A percentile compares a stretch with the other conserved stretches of the same genome.
phyloP scores from a whole-genome alignment of 1,139 yeast species.

The Saccharomyces hybrid region DNA sequence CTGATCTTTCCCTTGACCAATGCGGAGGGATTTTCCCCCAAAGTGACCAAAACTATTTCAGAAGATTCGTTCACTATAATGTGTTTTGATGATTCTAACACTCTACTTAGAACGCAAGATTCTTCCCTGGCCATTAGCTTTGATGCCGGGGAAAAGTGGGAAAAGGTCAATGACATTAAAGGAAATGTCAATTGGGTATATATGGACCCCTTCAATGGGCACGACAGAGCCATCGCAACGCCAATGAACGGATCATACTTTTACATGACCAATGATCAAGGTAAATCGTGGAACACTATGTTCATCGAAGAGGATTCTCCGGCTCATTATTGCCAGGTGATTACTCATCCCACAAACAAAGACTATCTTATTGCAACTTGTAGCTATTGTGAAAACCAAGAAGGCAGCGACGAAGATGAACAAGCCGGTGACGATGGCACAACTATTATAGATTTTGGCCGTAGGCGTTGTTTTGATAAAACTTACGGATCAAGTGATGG shows the following conservation, averaged over 20 bases:
- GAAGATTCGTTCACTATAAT: constrained; percentile 6
- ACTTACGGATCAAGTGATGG: constrained; percentile 12
- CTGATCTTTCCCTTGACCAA: constrained; percentile 1
- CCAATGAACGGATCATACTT: constrained; percentile 3
- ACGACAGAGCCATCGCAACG: constrained; percentile 20
- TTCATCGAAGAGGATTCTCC: background rate
- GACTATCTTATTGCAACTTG: constrained; percentile 11
- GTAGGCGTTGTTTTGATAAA: background rate
- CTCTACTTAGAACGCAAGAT: constrained; percentile 13
- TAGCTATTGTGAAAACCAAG: constrained; percentile 4
- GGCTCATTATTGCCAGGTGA: constrained; percentile 2
- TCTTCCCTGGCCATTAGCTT: constrained; percentile 12
- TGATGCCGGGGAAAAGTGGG: constrained; percentile 27
- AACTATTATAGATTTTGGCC: background rate
- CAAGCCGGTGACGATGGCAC: background rate
- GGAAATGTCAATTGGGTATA: constrained; percentile 5
- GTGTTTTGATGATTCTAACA: constrained; percentile 28
- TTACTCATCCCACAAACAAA: constrained; percentile 12
- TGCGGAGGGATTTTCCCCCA: constrained; percentile 15
- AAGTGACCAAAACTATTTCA: constrained; percentile 11
- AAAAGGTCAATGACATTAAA: constrained; percentile 8
- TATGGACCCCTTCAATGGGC: constrained; percentile 15
- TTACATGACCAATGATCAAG: constrained; percentile 25
- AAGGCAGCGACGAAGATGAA: background rate
- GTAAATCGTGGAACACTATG: constrained; percentile 18